phyloP scores from a whole-genome alignment of 805 yeast genomes.

The Pichia eremophila region DNA sequence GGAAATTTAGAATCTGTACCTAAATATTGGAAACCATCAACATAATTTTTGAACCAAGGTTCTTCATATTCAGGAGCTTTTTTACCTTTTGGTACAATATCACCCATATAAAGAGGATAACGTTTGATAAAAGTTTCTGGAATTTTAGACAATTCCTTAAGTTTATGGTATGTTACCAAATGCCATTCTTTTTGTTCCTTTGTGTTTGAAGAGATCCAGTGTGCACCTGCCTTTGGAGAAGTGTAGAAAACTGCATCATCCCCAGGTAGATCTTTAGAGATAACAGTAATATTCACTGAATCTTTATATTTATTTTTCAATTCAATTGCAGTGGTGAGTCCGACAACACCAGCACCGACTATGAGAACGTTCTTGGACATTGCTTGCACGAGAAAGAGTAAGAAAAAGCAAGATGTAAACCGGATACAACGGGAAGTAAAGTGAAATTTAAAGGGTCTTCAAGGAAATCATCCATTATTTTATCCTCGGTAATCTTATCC shows the following conservation, averaged over 20 bases:
- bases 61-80: slow-evolving; percentile 7
- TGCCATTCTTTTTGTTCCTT: slow-evolving; percentile 29
- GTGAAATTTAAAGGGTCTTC: too few relatives aligned
- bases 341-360: slow-evolving; percentile 31
- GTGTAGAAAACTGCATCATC: slow-evolving; percentile 41
- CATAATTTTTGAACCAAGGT: slow-evolving; percentile 45
- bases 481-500: too few relatives aligned
- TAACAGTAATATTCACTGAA: slow-evolving; percentile 30
- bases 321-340: slow-evolving; percentile 40
- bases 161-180: slow-evolving; percentile 26
- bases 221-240: slow-evolving; percentile 66
- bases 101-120: slow-evolving; percentile 19
- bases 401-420: too few relatives aligned
- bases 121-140: slow-evolving; percentile 28
- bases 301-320: slow-evolving; percentile 16
- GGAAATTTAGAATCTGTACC: slow-evolving; percentile 26
- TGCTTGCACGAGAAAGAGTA: background rate
- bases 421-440: too few relatives aligned
- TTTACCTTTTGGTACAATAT: slow-evolving; percentile 10
- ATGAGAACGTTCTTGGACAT: slow-evolving; percentile 7
- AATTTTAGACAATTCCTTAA: slow-evolving; percentile 27
- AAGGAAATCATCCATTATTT: too few relatives aligned
- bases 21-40: slow-evolving; percentile 30
- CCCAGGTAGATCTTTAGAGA: slow-evolving; percentile 45
- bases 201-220: slow-evolving; percentile 41